phyloP scores from a whole-genome alignment of 2,329 filamentous ascomycete genomes.

The Coniella lustricola region DNA sequence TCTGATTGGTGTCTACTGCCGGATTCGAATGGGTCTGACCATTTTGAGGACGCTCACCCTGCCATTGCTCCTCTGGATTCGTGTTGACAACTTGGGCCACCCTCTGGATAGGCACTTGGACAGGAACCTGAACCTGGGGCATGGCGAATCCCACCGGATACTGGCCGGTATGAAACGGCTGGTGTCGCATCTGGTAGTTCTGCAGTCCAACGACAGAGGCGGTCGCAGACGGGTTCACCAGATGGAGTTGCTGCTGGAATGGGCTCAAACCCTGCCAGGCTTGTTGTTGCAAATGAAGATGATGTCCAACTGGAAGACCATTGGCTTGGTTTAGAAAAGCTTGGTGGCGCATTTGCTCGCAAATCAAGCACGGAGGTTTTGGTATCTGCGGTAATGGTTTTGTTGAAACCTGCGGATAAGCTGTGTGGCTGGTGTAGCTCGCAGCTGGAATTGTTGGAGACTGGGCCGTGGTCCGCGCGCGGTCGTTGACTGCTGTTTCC shows the following conservation, averaged over 20 bases:
- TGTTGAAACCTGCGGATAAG: background rate
- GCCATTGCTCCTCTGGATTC: background rate
- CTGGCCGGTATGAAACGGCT: constrained; percentile 6
- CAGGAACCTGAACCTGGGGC: constrained; percentile 1
- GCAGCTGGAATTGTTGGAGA: background rate
- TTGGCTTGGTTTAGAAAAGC: constrained; percentile 22
- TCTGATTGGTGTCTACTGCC: background rate
- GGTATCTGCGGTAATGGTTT: constrained; percentile 9
- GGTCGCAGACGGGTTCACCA: background rate
- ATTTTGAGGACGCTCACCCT: background rate
- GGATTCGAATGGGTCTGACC: background rate
- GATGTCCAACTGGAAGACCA: constrained; percentile 18
- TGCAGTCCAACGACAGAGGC: constrained; percentile 3
- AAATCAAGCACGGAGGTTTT: constrained; percentile 26
- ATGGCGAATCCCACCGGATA: constrained; percentile 8
- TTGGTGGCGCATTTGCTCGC: constrained; percentile 24
- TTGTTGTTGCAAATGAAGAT: constrained; percentile 7
- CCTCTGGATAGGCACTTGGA: constrained; percentile 7
- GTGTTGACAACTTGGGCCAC: background rate
- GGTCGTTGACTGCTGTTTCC: too few species aligned
- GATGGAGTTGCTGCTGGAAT: constrained; percentile 6
- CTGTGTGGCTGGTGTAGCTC: background rate
- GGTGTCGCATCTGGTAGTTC: constrained; percentile 3
- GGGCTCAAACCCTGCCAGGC: constrained; percentile 10
- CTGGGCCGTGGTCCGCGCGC: too few species aligned